Evolutionary conservation across 805 yeast species (phyloP), one percentile per base, ranked within the genome.

Genomic region (Candida railenensis): DNA sequence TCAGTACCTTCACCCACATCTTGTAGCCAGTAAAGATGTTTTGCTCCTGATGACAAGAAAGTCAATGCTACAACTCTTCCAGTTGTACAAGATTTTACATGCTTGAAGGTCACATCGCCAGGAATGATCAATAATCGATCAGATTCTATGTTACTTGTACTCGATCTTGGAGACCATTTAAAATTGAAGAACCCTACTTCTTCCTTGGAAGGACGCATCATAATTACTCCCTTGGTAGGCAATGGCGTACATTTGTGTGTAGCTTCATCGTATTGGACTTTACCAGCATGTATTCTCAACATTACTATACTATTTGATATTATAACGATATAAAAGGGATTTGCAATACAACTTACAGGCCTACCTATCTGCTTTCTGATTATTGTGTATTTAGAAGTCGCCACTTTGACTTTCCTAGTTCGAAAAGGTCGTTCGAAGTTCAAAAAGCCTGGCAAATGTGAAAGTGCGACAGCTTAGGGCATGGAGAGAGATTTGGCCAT

Each of bases 101-200:
- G 87, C 51, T 78, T 78, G 82, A 90, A 87, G 37, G 84, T 80
- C 44, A 87, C 92, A 58, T 89, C 96, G 1, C 95, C 96, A 0
- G 95, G 94, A 54, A 89, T 82, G 37, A 89, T 78, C 53, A 88
- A 71, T 48, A 87, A 72, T 52, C 84, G 90, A 45, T 82, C 86
- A 18, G 30, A 14, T 47, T 76, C 81, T 8, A 71, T 53, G 42
- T 70, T 75, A 20, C 74, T 69, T 16, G 70, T 63, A 3, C 71
- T 63, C 25, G 77, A 80, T 47, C 86, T 79, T 28, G 95, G 88
- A 34, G 75, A 66, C 96, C 96, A 89, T 45, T 67, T 71, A 54
- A 88, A 84, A 43, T 83, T 81, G 56, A 75, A 82, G 59, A 88
- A 80, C 15, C 82, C 82, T 43, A 85, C 87, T 48, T 85, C 94